Conservation (phyloP, 768 basidiomycete species). For the Suillus weaverae region DNA sequence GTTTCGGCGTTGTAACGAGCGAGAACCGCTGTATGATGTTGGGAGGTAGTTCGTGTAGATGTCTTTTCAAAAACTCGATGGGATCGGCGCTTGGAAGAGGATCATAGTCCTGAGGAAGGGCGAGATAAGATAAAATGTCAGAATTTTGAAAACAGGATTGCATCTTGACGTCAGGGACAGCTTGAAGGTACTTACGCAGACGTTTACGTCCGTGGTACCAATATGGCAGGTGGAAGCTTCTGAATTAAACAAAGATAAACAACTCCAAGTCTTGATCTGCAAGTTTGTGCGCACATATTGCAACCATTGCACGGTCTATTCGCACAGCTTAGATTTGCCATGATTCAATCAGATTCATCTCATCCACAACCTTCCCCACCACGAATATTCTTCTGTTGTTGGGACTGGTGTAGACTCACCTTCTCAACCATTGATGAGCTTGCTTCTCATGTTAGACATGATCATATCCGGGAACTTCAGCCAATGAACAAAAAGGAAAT, state of each 20-base stretch:
- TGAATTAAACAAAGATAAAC: constrained; percentile 22
- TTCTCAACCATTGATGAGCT: constrained; percentile 42
- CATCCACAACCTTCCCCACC: constrained; percentile 8
- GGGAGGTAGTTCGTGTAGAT: constrained; percentile 66
- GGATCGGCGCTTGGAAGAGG: constrained; percentile 62
- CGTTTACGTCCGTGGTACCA: not conserved
- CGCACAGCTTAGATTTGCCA: not conserved
- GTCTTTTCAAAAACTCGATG: constrained; percentile 59
- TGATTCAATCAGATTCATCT: not conserved
- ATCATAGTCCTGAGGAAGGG: constrained; percentile 54
- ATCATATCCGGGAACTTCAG: constrained; percentile 46
- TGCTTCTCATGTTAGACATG: constrained; percentile 44
- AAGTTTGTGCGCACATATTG: not conserved
- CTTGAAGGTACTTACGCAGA: not conserved
- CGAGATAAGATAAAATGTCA: constrained; percentile 49
- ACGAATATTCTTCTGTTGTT: constrained; percentile 42
- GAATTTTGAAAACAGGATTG: constrained; percentile 18
- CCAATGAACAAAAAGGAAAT: constrained; percentile 50
- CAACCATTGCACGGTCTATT: not conserved
- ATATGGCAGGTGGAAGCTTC: not conserved
- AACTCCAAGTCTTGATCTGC: constrained; percentile 3
- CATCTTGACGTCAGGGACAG: constrained; percentile 8
- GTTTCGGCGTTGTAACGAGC: constrained; percentile 50
- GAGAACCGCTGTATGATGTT: constrained; percentile 52
- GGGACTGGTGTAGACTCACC: constrained; percentile 52